Base-by-base conservation (phyloP, 805 yeast species). In the Candida boleticola region DNA sequence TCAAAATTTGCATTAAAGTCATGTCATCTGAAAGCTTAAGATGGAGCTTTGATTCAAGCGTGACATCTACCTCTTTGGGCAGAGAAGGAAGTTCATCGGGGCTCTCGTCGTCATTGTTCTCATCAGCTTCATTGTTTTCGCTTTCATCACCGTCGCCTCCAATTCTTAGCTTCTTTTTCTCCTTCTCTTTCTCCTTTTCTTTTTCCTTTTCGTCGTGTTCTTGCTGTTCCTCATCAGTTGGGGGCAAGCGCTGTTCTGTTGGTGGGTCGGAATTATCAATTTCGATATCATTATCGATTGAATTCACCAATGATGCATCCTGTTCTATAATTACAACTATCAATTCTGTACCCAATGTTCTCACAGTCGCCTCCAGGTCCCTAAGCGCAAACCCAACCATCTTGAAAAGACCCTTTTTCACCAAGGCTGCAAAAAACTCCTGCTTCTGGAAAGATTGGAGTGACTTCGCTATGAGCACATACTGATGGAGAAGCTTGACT, bases 271-370 rank as follows among this genome's bases (percentile, higher is more conserved):
- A 44, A 39, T 52, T 60, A 31, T 63, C 67, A 16, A 63, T 63
- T 9, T 53, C 48, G 30, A 60, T 64, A 3, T 54, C 64, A 41
- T 55, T 52, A 35, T 60, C 61, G 9, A 61, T 54, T 1, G 68
- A 55, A 50, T 66, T 73, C 29, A 87, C 79, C 31, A 86, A 60
- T 13, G 80, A 61, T 7, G 86, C 82, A 54, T 89, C 96, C 51
- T 86, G 92, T 45, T 90, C 97, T 20, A 90, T 83, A 3, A 89
- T 82, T 1, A 89, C 71, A 6, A 86, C 85, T 13, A 90, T 76
- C 6, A 88, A 64, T 55, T 92, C 97, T 0, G 93, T 82, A 0
- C 95, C 95, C 18, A 85, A 56, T 2, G 82, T 79, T 42, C 92
- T 69, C 7, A 80, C 73, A 3, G 70, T 68, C 30, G 68, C 59